Evolutionary conservation across 2,329 filamentous ascomycete genomes (phyloP).

Genomic region (Mycogone perniciosa): DNA sequence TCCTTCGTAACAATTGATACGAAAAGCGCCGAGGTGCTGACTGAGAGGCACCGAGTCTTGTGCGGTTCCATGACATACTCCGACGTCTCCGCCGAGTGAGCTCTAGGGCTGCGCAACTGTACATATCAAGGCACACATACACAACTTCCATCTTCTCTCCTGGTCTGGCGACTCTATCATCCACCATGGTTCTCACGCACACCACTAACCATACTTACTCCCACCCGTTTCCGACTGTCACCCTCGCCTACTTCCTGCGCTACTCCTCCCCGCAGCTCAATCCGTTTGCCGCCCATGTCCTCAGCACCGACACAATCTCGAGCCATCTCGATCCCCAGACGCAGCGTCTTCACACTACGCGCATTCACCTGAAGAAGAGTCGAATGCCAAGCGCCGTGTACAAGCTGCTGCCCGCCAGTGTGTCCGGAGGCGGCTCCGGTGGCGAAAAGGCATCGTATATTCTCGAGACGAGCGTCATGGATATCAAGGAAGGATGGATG

Average conservation of each 20-base stretch:
- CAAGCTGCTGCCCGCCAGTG: constrained; percentile 65
- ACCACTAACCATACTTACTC: constrained; percentile 66
- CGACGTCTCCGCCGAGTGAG: constrained; percentile 18
- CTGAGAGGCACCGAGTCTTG: constrained; percentile 8
- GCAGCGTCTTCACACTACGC: constrained; percentile 69
- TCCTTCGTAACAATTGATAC: neutral
- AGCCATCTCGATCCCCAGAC: constrained; percentile 66
- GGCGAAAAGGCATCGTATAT: constrained; percentile 72
- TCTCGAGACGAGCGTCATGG: constrained; percentile 71
- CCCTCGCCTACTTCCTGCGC: constrained; percentile 82
- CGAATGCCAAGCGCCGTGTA: constrained; percentile 68
- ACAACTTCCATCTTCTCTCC: neutral
- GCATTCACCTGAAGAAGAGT: constrained; percentile 76
- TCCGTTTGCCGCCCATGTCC: constrained; percentile 74
- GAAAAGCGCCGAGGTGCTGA: constrained; percentile 10
- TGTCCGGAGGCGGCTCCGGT: constrained; percentile 53
- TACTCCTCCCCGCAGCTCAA: constrained; percentile 68
- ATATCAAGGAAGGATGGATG: constrained; percentile 78
- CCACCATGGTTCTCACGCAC: constrained; percentile 56
- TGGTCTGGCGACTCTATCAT: constrained; percentile 15
- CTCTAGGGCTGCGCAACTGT: constrained; percentile 13
- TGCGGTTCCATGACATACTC: constrained; percentile 18
- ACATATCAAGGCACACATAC: constrained; percentile 3
- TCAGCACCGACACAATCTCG: constrained; percentile 76
- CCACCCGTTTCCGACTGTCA: constrained; percentile 78